Evolutionary conservation across 768 basidiomycete species (phyloP), one percentile per base, ranked within the genome.

Genomic region (Rhizopogon roseolus): DNA sequence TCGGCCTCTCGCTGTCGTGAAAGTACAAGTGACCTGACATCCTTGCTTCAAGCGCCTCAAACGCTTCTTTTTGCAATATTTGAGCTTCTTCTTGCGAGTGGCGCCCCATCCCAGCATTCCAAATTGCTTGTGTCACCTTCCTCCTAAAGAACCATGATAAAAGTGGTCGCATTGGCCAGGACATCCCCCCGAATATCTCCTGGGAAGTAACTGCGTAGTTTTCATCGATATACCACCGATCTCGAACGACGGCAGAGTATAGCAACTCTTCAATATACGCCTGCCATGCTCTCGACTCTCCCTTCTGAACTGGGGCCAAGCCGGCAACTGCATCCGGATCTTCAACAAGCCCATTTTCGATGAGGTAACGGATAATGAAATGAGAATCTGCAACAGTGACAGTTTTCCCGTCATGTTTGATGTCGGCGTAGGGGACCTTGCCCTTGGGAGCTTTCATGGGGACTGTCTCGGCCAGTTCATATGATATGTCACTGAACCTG

Each of bases 271-370:
- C 69, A 27, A 71, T 22, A 41, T 62, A 70, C 11, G 60, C 67
- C 32, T 70, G 68, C 49, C 67, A 69, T 14, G 71, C 71, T 52
- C 71, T 60, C 25, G 70, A 71, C 44, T 70, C 69, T 42, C 62
- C 69, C 45, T 19, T 62, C 54, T 72, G 67, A 19, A 29, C 56
- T 1, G 60, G 13, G 4, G 70, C 64, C 55, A 70, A 41, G 6
- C 56, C 56, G 0, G 65, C 69, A 16, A 57, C 32, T 5, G 61
- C 54, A 38, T 70, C 69, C 4, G 65, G 67, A 42, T 71, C 68
- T 25, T 58, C 53, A 50, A 62, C 22, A 10, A 71, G 53, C 10
- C 43, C 55, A 1, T 58, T 56, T 17, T 64, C 60, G 10, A 70
- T 57, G n/a, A 71, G 54, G 32, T 71, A 61, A 39, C 56, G 57